Conservation (phyloP, 2,329 filamentous ascomycete species). For the Leptosphaerulina australis region DNA sequence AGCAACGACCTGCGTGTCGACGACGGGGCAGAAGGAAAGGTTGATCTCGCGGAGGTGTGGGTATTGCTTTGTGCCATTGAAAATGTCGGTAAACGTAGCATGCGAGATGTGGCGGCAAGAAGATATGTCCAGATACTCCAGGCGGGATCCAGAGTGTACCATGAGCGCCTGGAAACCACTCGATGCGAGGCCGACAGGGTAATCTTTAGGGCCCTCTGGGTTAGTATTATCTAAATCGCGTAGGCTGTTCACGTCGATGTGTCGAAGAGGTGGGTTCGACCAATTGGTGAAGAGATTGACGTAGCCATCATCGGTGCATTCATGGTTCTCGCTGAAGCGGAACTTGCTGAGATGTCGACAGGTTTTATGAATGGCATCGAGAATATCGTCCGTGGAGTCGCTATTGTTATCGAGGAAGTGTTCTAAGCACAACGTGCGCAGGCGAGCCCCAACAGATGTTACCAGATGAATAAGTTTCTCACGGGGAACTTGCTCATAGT, state of each 20-base stretch:
- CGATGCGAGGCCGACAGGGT: constrained; percentile 72
- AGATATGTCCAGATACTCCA: constrained; percentile 76
- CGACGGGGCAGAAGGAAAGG: constrained; percentile 74
- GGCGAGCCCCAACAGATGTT: constrained; percentile 63
- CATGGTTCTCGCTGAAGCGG: constrained; percentile 77
- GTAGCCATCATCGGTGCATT: constrained; percentile 77
- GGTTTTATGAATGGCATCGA: constrained; percentile 71
- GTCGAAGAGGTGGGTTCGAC: constrained; percentile 72
- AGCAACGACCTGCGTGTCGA: constrained; percentile 69
- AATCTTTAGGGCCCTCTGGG: constrained; percentile 66
- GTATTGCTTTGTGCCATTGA: constrained; percentile 66
- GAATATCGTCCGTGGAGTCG: constrained; percentile 56
- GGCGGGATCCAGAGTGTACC: constrained; percentile 73
- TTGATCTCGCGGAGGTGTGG: constrained; percentile 74
- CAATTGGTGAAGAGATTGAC: constrained; percentile 74
- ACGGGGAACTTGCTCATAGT: constrained; percentile 63
- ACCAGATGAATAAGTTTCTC: constrained; percentile 68
- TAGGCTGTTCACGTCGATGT: constrained; percentile 77
- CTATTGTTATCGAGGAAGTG: constrained; percentile 71
- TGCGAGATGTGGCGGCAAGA: constrained; percentile 82
- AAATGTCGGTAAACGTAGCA: constrained; percentile 75
- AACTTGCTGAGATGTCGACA: constrained; percentile 76
- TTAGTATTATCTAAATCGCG: constrained; percentile 75
- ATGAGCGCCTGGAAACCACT: constrained; percentile 81
- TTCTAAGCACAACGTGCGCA: constrained; percentile 80